phyloP scores from a whole-genome alignment of 176 grass and related monocot genomes.

The Canna indica region DNA sequence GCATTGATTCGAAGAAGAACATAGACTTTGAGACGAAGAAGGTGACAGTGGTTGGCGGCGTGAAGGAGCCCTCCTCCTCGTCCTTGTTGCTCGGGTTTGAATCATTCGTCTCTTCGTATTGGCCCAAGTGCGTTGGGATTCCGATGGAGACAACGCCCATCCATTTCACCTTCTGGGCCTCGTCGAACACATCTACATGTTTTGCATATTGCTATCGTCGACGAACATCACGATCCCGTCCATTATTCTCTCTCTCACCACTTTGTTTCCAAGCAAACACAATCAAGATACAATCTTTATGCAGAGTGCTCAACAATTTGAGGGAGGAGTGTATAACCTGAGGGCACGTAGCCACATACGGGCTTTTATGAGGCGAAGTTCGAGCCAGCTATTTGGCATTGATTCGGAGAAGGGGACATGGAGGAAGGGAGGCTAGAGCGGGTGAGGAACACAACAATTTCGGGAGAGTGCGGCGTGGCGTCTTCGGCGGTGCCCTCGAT shows the following conservation, averaged over 20 bases:
- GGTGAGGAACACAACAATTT: constrained; percentile 9
- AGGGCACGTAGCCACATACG: constrained; percentile 35
- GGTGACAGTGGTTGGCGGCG: constrained; percentile 71
- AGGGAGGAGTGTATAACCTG: constrained; percentile 19
- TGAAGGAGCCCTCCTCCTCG: constrained; percentile 37
- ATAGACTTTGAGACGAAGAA: constrained; percentile 78
- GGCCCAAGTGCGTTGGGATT: constrained; percentile 22
- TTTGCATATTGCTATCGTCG: constrained; percentile 92
- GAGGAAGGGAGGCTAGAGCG: constrained; percentile 12
- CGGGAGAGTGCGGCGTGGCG: neutral
- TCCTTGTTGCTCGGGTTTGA: neutral
- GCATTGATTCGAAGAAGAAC: constrained; percentile 38
- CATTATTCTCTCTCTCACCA: constrained; percentile 75
- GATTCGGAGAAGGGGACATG: constrained; percentile 9
- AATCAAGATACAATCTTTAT: neutral
- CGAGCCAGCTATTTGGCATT: constrained; percentile 20
- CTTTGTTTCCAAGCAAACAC: constrained; percentile 21
- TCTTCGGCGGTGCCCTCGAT: constrained; percentile 12
- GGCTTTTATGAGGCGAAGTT: constrained; percentile 8
- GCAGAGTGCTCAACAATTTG: no score
- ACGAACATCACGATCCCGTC: constrained; percentile 83
- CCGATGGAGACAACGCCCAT: constrained; percentile 70
- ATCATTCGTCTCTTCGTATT: no score
- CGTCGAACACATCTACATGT: constrained; percentile 86
- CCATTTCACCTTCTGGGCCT: constrained; percentile 97